Base-by-base conservation (phyloP, 1,284 basidiomycete species). In the Rhodotorula sp. region DNA sequence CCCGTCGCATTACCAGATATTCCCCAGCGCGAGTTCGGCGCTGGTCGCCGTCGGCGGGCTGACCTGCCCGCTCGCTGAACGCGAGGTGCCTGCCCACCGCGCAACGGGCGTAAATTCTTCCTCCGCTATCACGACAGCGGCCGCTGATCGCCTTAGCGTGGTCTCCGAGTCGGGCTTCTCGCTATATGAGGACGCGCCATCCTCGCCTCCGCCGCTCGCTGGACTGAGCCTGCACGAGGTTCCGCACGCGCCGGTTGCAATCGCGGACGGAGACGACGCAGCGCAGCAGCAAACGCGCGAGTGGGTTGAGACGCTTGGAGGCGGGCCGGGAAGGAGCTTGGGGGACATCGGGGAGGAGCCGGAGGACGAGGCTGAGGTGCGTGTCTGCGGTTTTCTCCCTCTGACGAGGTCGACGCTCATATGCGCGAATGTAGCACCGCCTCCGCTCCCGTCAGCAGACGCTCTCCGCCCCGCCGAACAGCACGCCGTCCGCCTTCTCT, bases 181-280 rank as follows among this genome's bases (percentile, higher is more conserved):
- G n/a, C 56, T 59, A 56, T 70, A 60, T 36, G 61, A 53, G 22
- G 69, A 70, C 39, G 69, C 64, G 60, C 66, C n/a, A 15, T 53
- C 37, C 4, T 64, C n/a, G 1, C 21, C 29, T 9, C 59, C 53
- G 9, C 32, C 53, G 19, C 48, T 50, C 27, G 48, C 48, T 8
- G 48, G 27, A 6, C 50, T 29, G 34, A 63, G 22, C 44, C 19
- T 53, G 53, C 41, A 46, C 36, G 58, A 48, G 59, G 25, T 34
- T 5, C 46, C 46, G 25, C 9, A 51, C n/a, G 21, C 64, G 37
- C 57, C 57, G 12, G 50, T 36, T 8, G 32, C n/a, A 29, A 19
- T 54, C 22, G 22, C n/a, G 37, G 19, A 10, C 19, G 39, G 27
- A 5, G 39, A 9, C 5, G n/a, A 36, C 12, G 29, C 8, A n/a